A percentile compares a stretch with the other conserved stretches of the same genome.
Conservation (phyloP, 2,329 filamentous ascomycete genomes). For the Alternaria sp. region DNA sequence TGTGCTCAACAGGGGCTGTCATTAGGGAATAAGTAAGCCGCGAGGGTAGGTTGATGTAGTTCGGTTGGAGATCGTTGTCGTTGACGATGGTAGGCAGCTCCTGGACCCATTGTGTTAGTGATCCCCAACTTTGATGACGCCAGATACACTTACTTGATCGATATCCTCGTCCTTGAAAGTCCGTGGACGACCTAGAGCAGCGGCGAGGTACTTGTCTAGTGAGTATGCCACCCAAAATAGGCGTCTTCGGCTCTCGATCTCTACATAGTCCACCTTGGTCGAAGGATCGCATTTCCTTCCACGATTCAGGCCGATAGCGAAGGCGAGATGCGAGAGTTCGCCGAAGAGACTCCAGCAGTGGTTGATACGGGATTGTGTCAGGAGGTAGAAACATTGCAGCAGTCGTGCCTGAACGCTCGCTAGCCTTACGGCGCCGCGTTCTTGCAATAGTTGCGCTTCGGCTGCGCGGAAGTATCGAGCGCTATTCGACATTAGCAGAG, state of each 20-base stretch:
- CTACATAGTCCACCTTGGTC: conserved; percentile 52
- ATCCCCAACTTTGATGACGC: not conserved
- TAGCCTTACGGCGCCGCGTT: conserved; percentile 61
- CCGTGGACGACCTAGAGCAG: conserved; percentile 67
- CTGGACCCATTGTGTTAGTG: conserved; percentile 23
- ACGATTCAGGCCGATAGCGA: conserved; percentile 55
- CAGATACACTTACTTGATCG: conserved; percentile 59
- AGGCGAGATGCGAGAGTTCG: conserved; percentile 61
- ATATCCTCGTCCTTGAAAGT: conserved; percentile 69
- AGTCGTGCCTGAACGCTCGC: conserved; percentile 65
- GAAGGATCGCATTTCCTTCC: conserved; percentile 42
- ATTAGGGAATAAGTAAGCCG: conserved; percentile 49
- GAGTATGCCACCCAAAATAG: conserved; percentile 70
- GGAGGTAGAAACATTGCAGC: conserved; percentile 64
- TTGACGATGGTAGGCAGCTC: conserved; percentile 46
- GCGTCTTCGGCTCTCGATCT: conserved; percentile 61
- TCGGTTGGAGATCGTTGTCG: conserved; percentile 39
- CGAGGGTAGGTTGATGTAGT: conserved; percentile 36
- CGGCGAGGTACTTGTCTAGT: conserved; percentile 67
- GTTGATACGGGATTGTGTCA: conserved; percentile 66
- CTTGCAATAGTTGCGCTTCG: conserved; percentile 55
- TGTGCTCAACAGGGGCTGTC: conserved; percentile 55
- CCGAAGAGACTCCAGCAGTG: conserved; percentile 68
- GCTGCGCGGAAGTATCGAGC: conserved; percentile 54
- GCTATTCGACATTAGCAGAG: conserved; percentile 16